These are phyloP conservation scores for Coemansia sp. DNA, from an alignment of 192 early-diverging fungal species.

Conservation along the genomic window DNA sequence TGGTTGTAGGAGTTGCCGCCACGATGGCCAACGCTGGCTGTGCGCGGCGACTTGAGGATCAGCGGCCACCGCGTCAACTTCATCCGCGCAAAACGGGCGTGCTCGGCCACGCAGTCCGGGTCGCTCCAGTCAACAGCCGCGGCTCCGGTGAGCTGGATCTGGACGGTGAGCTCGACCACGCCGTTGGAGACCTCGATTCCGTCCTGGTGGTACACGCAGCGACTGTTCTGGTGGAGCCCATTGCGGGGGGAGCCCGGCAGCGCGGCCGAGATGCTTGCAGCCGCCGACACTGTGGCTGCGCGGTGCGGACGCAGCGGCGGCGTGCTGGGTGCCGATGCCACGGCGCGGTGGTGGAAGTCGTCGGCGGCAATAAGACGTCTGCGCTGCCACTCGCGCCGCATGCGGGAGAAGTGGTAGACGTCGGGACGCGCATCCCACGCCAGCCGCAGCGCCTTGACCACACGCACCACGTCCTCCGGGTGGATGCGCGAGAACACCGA, in stretches of 20 bases:
- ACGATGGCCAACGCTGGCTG: slow-evolving; percentile 4
- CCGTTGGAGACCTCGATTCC: slow-evolving; percentile 54
- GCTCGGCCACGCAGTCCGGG: slow-evolving; percentile 32
- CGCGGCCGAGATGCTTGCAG: neutral
- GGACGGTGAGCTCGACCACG: slow-evolving; percentile 46
- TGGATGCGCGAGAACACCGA: slow-evolving; percentile 52
- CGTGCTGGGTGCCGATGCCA: slow-evolving; percentile 32
- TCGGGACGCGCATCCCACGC: slow-evolving; percentile 53
- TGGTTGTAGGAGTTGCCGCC: neutral
- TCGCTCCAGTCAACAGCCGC: slow-evolving; percentile 36
- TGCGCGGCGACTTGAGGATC: slow-evolving; percentile 28
- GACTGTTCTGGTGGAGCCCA: neutral
- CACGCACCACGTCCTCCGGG: slow-evolving; percentile 48
- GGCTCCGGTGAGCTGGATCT: slow-evolving; percentile 36
- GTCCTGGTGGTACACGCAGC: slow-evolving; percentile 26
- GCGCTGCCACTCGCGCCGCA: slow-evolving; percentile 56
- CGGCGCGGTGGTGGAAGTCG: slow-evolving; percentile 10
- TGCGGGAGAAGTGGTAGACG: slow-evolving; percentile 48
- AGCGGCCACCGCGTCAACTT: slow-evolving; percentile 53
- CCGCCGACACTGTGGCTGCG: slow-evolving; percentile 17
- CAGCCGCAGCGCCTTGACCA: slow-evolving; percentile 50
- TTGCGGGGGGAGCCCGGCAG: neutral
- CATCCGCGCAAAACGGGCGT: slow-evolving; percentile 50
- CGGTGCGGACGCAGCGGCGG: slow-evolving; percentile 34
- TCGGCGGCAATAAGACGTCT: slow-evolving; percentile 19